Evolutionary conservation across 805 yeast species (phyloP).

Genomic region (Isabelozyma pseudorhagii): DNA sequence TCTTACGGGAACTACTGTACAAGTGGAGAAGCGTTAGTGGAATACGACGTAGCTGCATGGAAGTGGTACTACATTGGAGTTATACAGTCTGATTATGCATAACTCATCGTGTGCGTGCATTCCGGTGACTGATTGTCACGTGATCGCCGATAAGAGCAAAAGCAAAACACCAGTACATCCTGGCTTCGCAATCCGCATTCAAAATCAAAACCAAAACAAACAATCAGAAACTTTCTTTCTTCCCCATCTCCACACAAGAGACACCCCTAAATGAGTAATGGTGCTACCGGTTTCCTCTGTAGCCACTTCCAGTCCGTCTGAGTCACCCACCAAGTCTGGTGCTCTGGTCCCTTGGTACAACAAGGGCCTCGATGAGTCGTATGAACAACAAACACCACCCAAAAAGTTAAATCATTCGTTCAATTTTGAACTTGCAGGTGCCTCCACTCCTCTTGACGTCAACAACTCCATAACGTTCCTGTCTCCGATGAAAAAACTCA

Average conservation of each 20-base stretch:
- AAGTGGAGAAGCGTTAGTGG: too few relatives aligned
- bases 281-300: not conserved
- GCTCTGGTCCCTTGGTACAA: constrained; percentile 2
- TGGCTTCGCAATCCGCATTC: not conserved
- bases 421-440: constrained; percentile 7
- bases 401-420: constrained; percentile 4
- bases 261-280: not conserved
- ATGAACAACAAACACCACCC: constrained; percentile 1
- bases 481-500: constrained; percentile 35
- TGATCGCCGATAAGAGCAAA: not conserved
- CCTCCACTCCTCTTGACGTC: constrained; percentile 10
- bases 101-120: not conserved
- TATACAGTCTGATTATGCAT: too few relatives aligned
- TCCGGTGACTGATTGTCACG: not conserved
- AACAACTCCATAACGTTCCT: constrained; percentile 17
- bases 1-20: too few relatives aligned
- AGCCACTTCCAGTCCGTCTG: not conserved
- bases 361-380: not conserved
- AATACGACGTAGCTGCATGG: too few relatives aligned
- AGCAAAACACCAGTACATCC: not conserved
- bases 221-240: not conserved
- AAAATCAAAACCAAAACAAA: not conserved
- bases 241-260: not conserved
- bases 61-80: too few relatives aligned
- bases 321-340: not conserved